Conservation (phyloP, 1,284 basidiomycete genomes). For the Marasmius oreades region DNA sequence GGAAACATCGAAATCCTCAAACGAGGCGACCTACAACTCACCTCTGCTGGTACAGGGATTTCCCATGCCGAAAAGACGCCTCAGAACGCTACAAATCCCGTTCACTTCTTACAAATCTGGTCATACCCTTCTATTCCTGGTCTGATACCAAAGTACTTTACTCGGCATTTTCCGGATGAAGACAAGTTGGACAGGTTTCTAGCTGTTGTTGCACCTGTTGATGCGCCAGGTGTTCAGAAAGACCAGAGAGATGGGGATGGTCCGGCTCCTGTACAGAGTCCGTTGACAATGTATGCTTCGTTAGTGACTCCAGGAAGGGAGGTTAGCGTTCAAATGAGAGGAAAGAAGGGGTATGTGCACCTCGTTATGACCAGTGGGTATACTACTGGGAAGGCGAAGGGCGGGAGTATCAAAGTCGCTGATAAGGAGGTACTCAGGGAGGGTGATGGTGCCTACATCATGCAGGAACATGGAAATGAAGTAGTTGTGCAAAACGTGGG, state of each 20-base stretch:
- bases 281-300: conserved; percentile 62
- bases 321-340: conserved; percentile 47
- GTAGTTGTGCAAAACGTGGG: conserved; percentile 60
- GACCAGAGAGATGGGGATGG: conserved; percentile 61
- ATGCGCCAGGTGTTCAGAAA: conserved; percentile 48
- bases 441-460: conserved; percentile 74
- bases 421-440: conserved; percentile 43
- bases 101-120: conserved; percentile 92
- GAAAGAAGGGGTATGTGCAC: conserved; percentile 62
- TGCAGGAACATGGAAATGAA: conserved; percentile 38
- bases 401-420: conserved; percentile 45
- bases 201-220: conserved; percentile 69
- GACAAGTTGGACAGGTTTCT: conserved; percentile 73
- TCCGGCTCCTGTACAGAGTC: conserved; percentile 70
- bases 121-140: conserved; percentile 55
- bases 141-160: conserved; percentile 77
- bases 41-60: conserved; percentile 85
- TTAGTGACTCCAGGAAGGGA: conserved; percentile 54
- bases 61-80: conserved; percentile 74
- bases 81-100: conserved; percentile 49
- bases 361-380: conserved; percentile 77
- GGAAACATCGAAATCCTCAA: conserved; percentile 85
- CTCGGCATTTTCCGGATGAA: conserved; percentile 80
- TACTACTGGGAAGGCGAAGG: conserved; percentile 48
- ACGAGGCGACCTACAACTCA: conserved; percentile 89